Evolutionary conservation across 345 rosid species (phyloP), one percentile per base, ranked within the genome.

Genomic region (Rhodomyrtus tomentosa): DNA sequence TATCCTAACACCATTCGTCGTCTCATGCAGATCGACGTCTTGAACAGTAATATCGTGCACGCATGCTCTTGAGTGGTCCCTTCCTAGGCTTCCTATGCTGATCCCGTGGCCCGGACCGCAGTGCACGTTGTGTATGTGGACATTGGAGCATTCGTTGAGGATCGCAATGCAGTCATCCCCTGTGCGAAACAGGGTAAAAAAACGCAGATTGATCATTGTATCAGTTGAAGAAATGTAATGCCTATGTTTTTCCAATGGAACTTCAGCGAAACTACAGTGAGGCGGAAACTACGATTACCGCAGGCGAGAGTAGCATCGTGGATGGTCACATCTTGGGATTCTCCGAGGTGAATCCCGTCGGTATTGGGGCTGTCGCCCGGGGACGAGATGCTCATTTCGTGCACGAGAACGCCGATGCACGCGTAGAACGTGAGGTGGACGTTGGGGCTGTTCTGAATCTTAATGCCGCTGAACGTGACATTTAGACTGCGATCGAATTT

Each of bases 121-220:
- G 13, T 85, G 86, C 42, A 88, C 84, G 14, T 88, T 83, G 79
- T 83, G 62, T 32, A 90, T 87, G 29, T 84, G 38, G 11, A 90
- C 86, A 82, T 90, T 86, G 27, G 80, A 84, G 53, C 92, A 87
- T 32, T 90, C 87, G 18, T 87, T 84, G 68, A 85, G 86, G 27
- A 90, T 90, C 4, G 92, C 85, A 25, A 90, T 82, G 81, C 92
- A 90, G 83, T 90, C 92, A 52, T 90, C 92, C 12, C 92, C 92
- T 90, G 48, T 36, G 40, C n/a, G 50, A 48, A 48, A 42, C 74
- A 55, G 0, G 74, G 12, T 32, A 16, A 18, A 5, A 7, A 4
- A 16, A 62, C 15, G 22, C 6, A 3, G 18, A 2, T 59, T 0
- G 74, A 62, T 0, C 42, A 62, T 62, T 62, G 5, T 7, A 29